Evolutionary conservation across 2,329 filamentous ascomycete genomes (phyloP), one percentile per base, ranked within the genome.

Genomic region (Alternaria sp.): DNA sequence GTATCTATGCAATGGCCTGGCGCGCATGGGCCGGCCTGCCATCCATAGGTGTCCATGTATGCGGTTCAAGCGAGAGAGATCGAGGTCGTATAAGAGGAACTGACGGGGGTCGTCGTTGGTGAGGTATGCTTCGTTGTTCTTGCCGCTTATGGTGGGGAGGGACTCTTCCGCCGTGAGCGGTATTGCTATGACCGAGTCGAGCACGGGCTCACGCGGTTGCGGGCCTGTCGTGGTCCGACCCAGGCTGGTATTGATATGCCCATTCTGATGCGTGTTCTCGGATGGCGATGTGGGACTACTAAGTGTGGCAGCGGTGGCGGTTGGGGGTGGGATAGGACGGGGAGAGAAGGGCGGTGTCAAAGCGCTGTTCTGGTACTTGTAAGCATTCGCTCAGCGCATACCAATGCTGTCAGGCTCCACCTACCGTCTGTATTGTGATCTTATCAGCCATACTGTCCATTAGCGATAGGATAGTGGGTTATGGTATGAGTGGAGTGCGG

Each of bases 11-110:
- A 80, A 64, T 4, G 77, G 74, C 3, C 76, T 68, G 3, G 75
- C 77, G 47, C 76, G 75, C 73, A 80, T 73, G 1, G 77, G 77
- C 1, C 77, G 74, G 4, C 77, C 77, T 1, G 74, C 74, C 77
- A 78, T 78, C 77, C 77, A 80, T 5, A 80, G 70, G 13, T 75
- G 73, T 6, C 61, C 57, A 66, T 80, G 76, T 30, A 80, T 79
- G 6, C 61, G 64, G 51, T 80, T 79, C 25, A 80, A 62, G 4
- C 77, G 70, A 7, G 44, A 52, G 4, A 79, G 72, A 26, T 79
- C 68, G 7, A 80, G 67, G 15, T 79, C 76, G 6, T 67, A n/a
- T 17, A 64, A 21, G 1, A 80, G 60, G 43, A 79, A 80, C 7
- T 52, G 51, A 2, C 52, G 28, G n/a, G 78, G 74, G 30, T 75